phyloP scores from a whole-genome alignment of 225 moss, liverwort and hornwort species.

The Takakia lepidozioides region DNA sequence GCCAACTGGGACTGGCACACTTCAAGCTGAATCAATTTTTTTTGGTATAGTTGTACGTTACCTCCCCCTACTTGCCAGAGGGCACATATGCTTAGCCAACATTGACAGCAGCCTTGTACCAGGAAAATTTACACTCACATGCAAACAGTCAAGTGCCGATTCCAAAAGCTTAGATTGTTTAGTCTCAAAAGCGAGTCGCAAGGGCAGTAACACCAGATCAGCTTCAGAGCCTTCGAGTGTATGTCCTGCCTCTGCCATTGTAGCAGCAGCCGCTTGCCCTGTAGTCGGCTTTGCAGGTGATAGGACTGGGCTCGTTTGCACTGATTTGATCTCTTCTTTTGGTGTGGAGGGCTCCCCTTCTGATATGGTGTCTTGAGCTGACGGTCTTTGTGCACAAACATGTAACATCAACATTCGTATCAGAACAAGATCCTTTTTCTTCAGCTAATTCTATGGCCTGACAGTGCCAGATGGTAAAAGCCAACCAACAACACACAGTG shows the following conservation, averaged over 20 bases:
- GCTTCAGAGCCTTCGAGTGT: conserved; percentile 89
- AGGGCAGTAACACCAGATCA: conserved; percentile 86
- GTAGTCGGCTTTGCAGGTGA: conserved; percentile 68
- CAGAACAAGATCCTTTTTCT: not conserved
- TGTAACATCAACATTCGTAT: not conserved
- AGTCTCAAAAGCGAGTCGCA: conserved; percentile 94
- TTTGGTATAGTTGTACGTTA: not conserved
- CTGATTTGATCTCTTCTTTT: conserved; percentile 36
- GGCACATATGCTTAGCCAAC: not conserved
- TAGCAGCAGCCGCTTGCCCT: conserved; percentile 91
- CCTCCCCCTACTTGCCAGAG: not conserved
- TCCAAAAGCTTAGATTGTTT: conserved; percentile 97
- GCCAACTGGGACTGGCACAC: too few species aligned
- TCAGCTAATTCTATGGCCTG: conserved; percentile 10
- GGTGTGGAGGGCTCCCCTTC: conserved; percentile 43
- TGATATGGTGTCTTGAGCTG: conserved; percentile 58
- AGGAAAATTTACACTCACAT: conserved; percentile 41
- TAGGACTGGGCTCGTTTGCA: conserved; percentile 25
- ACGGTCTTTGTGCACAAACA: conserved; percentile 40
- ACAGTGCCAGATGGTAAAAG: conserved; percentile 16
- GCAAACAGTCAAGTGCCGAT: conserved; percentile 90
- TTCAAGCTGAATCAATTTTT: not conserved
- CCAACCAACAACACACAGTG: not conserved
- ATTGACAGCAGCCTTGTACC: not conserved
- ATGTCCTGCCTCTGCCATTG: conserved; percentile 90